Evolutionary conservation across 257 asterid genomes (phyloP).

Genomic region (Petrea volubilis): DNA sequence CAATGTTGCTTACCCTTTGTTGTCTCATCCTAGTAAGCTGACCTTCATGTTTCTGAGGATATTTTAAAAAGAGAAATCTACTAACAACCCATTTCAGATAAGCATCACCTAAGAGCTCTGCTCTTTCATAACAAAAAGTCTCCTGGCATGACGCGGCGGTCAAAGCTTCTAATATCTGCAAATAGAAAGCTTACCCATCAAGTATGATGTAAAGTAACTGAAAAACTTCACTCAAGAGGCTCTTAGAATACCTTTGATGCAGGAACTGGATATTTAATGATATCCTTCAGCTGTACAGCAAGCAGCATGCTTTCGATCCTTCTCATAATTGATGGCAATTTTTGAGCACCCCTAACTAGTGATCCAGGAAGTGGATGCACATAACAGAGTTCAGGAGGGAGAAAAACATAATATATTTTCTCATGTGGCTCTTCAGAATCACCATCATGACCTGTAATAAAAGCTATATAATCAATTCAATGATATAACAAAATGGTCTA

Average conservation of each 20-base stretch:
- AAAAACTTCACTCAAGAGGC: neutral
- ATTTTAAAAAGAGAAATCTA: conserved; percentile 82
- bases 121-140: conserved; percentile 94
- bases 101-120: conserved; percentile 97
- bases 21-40: conserved; percentile 97
- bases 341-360: conserved; percentile 93
- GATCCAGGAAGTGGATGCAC: conserved; percentile 95
- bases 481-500: conserved; percentile 18
- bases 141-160: conserved; percentile 99
- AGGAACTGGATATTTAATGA: conserved; percentile 73
- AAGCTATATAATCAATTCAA: conserved; percentile 23
- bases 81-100: conserved; percentile 98
- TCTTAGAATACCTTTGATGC: conserved; percentile 59
- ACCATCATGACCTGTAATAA: conserved; percentile 54
- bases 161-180: conserved; percentile 91
- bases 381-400: conserved; percentile 96
- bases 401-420: conserved; percentile 92
- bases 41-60: conserved; percentile 98
- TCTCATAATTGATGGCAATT: conserved; percentile 95
- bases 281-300: conserved; percentile 87
- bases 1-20: conserved; percentile 96
- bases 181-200: conserved; percentile 27
- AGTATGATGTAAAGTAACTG: neutral
- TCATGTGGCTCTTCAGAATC: conserved; percentile 75
- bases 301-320: conserved; percentile 95